These are phyloP conservation scores for Coniochaeta hoffmannii DNA, from an alignment of 2,329 filamentous ascomycete genomes.

Conservation along the genomic window DNA sequence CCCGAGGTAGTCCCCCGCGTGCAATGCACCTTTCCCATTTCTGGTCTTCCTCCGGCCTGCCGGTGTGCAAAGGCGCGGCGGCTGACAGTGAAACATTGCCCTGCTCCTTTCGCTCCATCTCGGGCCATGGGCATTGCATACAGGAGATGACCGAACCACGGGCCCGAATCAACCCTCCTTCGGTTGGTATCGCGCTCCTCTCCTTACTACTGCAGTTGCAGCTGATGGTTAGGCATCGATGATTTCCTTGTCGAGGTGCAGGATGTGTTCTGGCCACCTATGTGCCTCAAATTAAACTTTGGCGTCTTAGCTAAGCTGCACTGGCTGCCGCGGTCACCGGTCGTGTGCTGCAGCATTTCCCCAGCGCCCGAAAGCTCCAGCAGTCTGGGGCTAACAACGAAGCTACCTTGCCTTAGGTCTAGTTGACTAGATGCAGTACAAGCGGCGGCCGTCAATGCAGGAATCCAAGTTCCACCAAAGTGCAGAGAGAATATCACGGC, in stretches of 20 bases:
- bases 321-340: background rate
- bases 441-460: background rate
- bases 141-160: background rate
- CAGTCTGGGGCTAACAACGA: background rate
- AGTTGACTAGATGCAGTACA: no score
- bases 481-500: background rate
- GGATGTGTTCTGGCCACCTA: background rate
- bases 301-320: background rate
- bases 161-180: background rate
- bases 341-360: background rate
- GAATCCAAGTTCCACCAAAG: background rate
- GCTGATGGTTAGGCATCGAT: no score
- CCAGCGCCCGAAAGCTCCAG: background rate
- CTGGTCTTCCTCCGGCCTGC: background rate
- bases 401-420: no score
- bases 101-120: slow-evolving; percentile 8
- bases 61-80: slow-evolving; percentile 6
- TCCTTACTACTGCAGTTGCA: no score
- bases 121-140: background rate
- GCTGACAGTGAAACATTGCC: slow-evolving; percentile 15
- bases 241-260: no score
- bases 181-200: background rate
- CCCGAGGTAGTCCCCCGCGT: background rate
- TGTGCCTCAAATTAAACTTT: background rate
- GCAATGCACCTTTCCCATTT: background rate